Evolutionary conservation across 2,329 filamentous ascomycete species (phyloP), one percentile per base, ranked within the genome.

Genomic region (Exophiala sp.): DNA sequence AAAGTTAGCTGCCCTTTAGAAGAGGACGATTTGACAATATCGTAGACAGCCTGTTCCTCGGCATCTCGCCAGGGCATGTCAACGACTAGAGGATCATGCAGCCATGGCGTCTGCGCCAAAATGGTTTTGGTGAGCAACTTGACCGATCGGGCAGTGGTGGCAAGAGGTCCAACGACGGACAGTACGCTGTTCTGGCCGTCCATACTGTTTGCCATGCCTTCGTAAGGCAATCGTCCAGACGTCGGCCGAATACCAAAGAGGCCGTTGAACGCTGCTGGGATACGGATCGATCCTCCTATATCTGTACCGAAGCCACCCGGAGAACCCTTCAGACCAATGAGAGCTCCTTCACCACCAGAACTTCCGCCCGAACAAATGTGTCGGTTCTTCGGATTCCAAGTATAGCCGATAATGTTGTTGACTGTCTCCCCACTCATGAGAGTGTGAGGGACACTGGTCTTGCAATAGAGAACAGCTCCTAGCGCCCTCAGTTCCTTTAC

Each of bases 61-160:
- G 79, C 73, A 20, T 77, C 68, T 2, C 84, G 77, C 79, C 85
- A 89, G 0, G 85, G 86, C 1, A 89, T 72, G 16, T 86, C 82
- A 38, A 83, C 69, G 0, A 85, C 83, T 0, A 84, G 70, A 0
- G 86, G 85, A 65, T 89, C 86, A 58, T 80, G 70, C 1, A 82
- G 68, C 87, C 86, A 89, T 0, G 86, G 86, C 49, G 81, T 63
- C 32, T 77, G 77, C 10, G 71, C 72, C 1, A 90, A 69, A 1
- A 88, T 65, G 0, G 78, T 71, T 61, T 82, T 77, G 1, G 83
- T 74, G 2, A 84, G 63, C 2, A 88, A 68, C 36, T 76, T 76
- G 10, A 88, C 63, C 0, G 77, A 78, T 1, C 75, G 72, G 1
- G 79, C 69, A 1, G 79, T 82, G 0, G 78, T 79, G 0, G 80